Percentiles rank a stretch among this genome's conserved stretches.
These are phyloP conservation scores for Fusarium lateritium DNA, from an alignment of 2,329 filamentous ascomycete genomes.

Conservation along the genomic window DNA sequence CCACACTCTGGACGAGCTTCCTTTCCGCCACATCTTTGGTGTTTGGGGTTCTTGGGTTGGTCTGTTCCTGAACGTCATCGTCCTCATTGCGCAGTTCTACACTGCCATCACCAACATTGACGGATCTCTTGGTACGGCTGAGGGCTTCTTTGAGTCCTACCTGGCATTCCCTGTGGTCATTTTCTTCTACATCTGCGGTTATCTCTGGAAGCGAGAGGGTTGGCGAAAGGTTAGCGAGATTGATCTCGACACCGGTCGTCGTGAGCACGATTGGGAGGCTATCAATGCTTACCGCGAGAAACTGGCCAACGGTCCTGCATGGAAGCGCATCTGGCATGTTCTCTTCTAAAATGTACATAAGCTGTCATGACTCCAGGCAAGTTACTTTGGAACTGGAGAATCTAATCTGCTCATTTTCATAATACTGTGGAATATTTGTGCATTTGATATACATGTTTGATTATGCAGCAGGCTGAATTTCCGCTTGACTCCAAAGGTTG, in stretches of 20 bases:
- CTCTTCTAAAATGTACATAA: slow-evolving; percentile 48
- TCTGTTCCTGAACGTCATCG: slow-evolving; percentile 68
- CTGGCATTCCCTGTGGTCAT: slow-evolving; percentile 69
- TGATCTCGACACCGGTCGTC: slow-evolving; percentile 76
- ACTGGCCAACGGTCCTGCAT: slow-evolving; percentile 62
- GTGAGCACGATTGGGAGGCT: slow-evolving; percentile 73
- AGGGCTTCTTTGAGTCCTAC: slow-evolving; percentile 68
- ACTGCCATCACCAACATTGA: slow-evolving; percentile 60
- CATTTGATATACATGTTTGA: too few species aligned
- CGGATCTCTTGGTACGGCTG: slow-evolving; percentile 46
- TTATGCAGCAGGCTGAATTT: too few species aligned
- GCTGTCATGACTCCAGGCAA: not conserved
- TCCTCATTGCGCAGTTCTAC: slow-evolving; percentile 70
- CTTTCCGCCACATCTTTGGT: slow-evolving; percentile 74
- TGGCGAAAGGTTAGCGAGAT: slow-evolving; percentile 73
- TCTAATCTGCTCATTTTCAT: too few species aligned
- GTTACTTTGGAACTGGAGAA: not conserved
- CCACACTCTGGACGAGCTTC: slow-evolving; percentile 76
- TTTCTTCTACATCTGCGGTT: slow-evolving; percentile 68
- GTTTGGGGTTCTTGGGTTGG: slow-evolving; percentile 76
- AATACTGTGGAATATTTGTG: too few species aligned
- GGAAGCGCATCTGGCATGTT: slow-evolving; percentile 55
- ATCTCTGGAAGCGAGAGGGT: slow-evolving; percentile 73
- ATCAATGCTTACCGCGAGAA: slow-evolving; percentile 65
- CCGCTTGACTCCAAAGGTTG: too few species aligned